A percentile compares a stretch with the other conserved stretches of the same genome.
These are phyloP conservation scores for Ottelia alismoides DNA, from an alignment of 106 monocot genomes.

Conservation along the genomic window DNA sequence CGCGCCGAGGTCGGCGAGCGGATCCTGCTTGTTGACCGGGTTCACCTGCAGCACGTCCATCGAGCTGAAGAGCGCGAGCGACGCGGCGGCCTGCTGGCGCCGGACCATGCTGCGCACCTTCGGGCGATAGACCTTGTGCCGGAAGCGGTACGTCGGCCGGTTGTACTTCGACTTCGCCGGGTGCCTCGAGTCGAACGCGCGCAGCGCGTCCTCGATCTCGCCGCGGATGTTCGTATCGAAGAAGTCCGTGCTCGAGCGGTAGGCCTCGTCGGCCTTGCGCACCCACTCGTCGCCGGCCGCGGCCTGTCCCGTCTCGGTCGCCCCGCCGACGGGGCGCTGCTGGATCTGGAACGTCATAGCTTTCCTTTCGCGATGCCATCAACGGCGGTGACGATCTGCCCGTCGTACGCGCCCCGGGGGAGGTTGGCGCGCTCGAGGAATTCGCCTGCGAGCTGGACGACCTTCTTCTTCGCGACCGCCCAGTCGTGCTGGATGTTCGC, in stretches of 20 bases:
- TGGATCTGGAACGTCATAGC: no score
- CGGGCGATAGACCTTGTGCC: neutral
- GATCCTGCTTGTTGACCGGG: neutral
- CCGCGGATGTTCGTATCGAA: no score
- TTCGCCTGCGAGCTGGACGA: neutral
- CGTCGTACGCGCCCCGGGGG: no score
- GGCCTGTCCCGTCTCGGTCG: no score
- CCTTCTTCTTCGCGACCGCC: neutral
- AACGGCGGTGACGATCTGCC: no score
- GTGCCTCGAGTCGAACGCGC: neutral
- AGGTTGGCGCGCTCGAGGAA: neutral
- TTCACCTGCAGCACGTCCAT: neutral
- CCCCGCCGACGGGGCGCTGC: no score
- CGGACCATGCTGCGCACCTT: neutral
- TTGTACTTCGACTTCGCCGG: neutral
- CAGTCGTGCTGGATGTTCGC: no score
- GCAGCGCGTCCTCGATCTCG: no score
- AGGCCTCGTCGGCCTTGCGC: no score
- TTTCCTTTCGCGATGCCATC: no score
- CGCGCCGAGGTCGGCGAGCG: neutral
- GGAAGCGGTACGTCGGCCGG: neutral
- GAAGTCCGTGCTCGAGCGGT: no score
- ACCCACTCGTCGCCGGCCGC: no score
- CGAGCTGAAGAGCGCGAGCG: neutral
- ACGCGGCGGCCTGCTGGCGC: neutral